Evolutionary conservation across 169 alveolate species (phyloP).

Genomic region (Hepatocystis sp.): DNA sequence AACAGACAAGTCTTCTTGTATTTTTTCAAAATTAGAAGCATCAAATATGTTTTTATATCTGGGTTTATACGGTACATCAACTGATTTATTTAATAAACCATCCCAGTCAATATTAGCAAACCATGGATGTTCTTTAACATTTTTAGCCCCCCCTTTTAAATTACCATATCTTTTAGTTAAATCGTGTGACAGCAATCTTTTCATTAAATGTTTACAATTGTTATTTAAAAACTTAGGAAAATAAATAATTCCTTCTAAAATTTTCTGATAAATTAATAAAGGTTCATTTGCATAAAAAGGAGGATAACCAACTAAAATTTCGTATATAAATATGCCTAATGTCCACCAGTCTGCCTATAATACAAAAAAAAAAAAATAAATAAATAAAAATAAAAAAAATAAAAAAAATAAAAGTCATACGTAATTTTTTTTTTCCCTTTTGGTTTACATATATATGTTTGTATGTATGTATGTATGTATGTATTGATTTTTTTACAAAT

Average conservation of each 20-base stretch:
- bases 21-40: slow-evolving; percentile 78
- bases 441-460: no score
- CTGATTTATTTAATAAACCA: slow-evolving; percentile 82
- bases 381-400: no score
- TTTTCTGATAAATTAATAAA: slow-evolving; percentile 97
- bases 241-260: slow-evolving; percentile 94
- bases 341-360: slow-evolving; percentile 97
- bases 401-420: no score
- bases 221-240: slow-evolving; percentile 94
- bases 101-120: slow-evolving; percentile 89
- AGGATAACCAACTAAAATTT: slow-evolving; percentile 98
- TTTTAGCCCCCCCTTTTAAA: slow-evolving; percentile 95
- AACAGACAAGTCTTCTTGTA: slow-evolving; percentile 52
- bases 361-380: background rate
- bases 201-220: slow-evolving; percentile 92
- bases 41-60: slow-evolving; percentile 78
- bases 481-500: no score
- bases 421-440: no score
- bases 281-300: slow-evolving; percentile 99
- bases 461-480: no score
- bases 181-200: slow-evolving; percentile 94
- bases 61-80: slow-evolving; percentile 91
- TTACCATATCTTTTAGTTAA: slow-evolving; percentile 96
- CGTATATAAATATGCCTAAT: slow-evolving; percentile 97
- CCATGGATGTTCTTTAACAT: slow-evolving; percentile 93